Evolutionary conservation across 176 grass and related monocot genomes (phyloP).

Genomic region (Zoysia japonica): DNA sequence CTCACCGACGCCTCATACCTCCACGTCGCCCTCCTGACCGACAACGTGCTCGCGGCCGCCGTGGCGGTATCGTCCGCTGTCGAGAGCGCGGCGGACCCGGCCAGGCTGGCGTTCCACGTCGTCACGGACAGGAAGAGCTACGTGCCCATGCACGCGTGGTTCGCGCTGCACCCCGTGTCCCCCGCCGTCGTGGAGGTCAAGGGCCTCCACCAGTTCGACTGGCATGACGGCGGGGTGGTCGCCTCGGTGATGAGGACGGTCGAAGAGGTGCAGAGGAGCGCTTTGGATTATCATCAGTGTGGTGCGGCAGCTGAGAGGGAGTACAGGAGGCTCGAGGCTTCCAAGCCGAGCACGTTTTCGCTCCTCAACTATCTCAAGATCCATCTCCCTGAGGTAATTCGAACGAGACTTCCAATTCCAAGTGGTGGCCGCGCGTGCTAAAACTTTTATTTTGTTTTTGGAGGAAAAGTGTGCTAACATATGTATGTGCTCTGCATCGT

Average conservation of each 20-base stretch:
- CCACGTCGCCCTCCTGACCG: slow-evolving; percentile 78
- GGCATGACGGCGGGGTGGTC: slow-evolving; percentile 41
- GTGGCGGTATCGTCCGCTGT: slow-evolving; percentile 66
- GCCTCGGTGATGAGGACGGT: slow-evolving; percentile 70
- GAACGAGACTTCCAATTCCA: neutral
- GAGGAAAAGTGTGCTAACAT: neutral
- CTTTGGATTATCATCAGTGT: slow-evolving; percentile 30
- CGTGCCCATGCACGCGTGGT: slow-evolving; percentile 90
- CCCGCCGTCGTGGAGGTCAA: slow-evolving; percentile 81
- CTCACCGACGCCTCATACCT: slow-evolving; percentile 57
- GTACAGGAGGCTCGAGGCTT: slow-evolving; percentile 51
- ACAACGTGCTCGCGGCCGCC: slow-evolving; percentile 80
- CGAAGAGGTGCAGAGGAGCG: slow-evolving; percentile 63
- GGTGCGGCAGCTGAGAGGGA: slow-evolving; percentile 40
- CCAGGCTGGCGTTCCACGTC: slow-evolving; percentile 83
- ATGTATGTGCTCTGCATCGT: neutral
- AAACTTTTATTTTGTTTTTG: too few species aligned
- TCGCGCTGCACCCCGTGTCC: slow-evolving; percentile 61
- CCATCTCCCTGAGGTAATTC: slow-evolving; percentile 84
- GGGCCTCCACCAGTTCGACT: slow-evolving; percentile 92
- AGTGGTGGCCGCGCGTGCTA: neutral
- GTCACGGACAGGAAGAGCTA: slow-evolving; percentile 93
- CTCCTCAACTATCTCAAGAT: slow-evolving; percentile 87
- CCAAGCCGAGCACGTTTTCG: slow-evolving; percentile 74
- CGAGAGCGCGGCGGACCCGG: slow-evolving; percentile 48